Evolutionary conservation across 2,329 filamentous ascomycete genomes (phyloP).

Genomic region (Zasmidium cellare): DNA sequence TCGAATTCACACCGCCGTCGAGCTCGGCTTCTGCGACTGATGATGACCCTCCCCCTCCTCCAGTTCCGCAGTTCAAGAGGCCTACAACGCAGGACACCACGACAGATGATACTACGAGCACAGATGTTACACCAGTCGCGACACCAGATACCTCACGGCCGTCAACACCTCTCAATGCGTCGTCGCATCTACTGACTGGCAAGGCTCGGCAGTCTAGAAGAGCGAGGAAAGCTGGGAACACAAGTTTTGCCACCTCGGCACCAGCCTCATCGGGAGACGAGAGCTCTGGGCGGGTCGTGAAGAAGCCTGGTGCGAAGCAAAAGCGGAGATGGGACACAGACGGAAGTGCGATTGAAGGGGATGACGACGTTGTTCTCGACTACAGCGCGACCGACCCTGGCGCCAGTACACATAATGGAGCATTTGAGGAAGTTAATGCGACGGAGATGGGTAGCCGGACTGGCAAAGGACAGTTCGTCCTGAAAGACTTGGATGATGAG

Average conservation of each 20-base stretch:
- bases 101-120: conserved; percentile 49
- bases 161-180: conserved; percentile 62
- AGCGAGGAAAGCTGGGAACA: conserved; percentile 67
- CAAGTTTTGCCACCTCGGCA: conserved; percentile 48
- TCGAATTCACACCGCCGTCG: conserved; percentile 55
- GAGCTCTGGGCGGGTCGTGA: conserved; percentile 52
- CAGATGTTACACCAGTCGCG: conserved; percentile 67
- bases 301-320: conserved; percentile 68
- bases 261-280: conserved; percentile 84
- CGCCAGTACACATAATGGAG: conserved; percentile 51
- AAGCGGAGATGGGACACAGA: conserved; percentile 91
- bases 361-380: conserved; percentile 76
- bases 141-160: conserved; percentile 79
- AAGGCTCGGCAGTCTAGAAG: conserved; percentile 80
- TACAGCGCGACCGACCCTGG: conserved; percentile 71
- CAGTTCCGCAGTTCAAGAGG: conserved; percentile 48
- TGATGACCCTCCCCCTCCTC: conserved; percentile 53
- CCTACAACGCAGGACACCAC: conserved; percentile 21
- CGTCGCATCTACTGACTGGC: conserved; percentile 66
- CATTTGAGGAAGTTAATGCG: conserved; percentile 72
- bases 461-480: conserved; percentile 84
- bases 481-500: conserved; percentile 91
- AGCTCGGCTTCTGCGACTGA: conserved; percentile 49
- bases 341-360: conserved; percentile 80
- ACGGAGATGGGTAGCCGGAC: conserved; percentile 83